phyloP scores from a whole-genome alignment of 306 rosid genomes.

The Vigna mungo region DNA sequence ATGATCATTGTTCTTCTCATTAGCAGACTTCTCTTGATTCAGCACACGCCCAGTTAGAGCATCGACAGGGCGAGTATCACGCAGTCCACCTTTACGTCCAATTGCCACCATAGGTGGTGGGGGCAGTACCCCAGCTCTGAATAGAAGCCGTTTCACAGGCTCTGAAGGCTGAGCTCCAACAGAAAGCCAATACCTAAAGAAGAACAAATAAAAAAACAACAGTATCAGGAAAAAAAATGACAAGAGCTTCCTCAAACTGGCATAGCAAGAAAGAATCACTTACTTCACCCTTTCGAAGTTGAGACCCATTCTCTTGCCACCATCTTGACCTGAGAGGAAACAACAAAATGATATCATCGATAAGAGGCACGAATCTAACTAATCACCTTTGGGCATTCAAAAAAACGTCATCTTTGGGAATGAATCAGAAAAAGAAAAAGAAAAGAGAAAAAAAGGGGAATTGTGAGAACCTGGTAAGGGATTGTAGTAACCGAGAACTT shows the following conservation, averaged over 20 bases:
- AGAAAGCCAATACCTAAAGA: slow-evolving; percentile 88
- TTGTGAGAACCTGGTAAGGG: slow-evolving; percentile 75
- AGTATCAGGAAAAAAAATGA: background rate
- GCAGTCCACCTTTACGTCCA: slow-evolving; percentile 84
- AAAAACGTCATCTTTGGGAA: background rate
- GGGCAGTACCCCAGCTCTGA: slow-evolving; percentile 80
- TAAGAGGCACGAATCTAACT: background rate
- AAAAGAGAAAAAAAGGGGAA: background rate
- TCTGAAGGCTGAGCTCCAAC: slow-evolving; percentile 98
- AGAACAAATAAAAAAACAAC: slow-evolving; percentile 2
- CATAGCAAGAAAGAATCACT: slow-evolving; percentile 41
- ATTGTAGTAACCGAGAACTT: slow-evolving; percentile 86
- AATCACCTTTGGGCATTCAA: background rate
- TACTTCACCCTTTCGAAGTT: slow-evolving; percentile 91
- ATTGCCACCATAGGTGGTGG: slow-evolving; percentile 93
- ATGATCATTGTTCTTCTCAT: slow-evolving; percentile 34
- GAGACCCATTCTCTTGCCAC: slow-evolving; percentile 90
- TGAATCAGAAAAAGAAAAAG: background rate
- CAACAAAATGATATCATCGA: background rate
- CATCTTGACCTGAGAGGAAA: slow-evolving; percentile 74
- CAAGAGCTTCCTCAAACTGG: background rate
- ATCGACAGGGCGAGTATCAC: slow-evolving; percentile 70
- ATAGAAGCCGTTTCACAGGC: slow-evolving; percentile 83
- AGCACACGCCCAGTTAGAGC: slow-evolving; percentile 69
- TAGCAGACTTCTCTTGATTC: slow-evolving; percentile 53